Percentiles rank a stretch among this genome's conserved stretches.
phyloP scores from a whole-genome alignment of 2,329 filamentous ascomycete genomes.

The Penicillium crustosum region DNA sequence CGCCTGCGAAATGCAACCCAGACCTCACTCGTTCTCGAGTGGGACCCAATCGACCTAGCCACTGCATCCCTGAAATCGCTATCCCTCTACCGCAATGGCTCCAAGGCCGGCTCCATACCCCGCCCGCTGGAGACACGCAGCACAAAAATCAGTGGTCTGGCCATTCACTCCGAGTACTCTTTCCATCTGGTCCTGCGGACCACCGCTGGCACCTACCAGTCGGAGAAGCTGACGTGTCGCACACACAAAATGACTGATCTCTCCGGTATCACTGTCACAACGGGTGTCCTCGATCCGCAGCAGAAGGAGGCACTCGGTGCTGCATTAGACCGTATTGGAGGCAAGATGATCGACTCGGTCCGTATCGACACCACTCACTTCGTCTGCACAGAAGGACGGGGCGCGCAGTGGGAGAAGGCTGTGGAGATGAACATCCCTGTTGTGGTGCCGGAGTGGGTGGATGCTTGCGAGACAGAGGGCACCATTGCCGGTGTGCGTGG shows the following conservation, averaged over 20 bases:
- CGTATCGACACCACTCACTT: conserved; percentile 98
- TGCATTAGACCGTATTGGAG: conserved; percentile 84
- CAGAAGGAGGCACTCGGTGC: conserved; percentile 70
- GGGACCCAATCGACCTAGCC: conserved; percentile 91
- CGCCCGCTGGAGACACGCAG: conserved; percentile 81
- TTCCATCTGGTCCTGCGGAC: conserved; percentile 93
- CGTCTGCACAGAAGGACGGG: conserved; percentile 89
- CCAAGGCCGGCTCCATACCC: conserved; percentile 94
- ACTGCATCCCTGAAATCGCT: conserved; percentile 89
- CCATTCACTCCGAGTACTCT: conserved; percentile 93
- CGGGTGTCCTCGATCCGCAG: conserved; percentile 75
- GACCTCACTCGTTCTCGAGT: conserved; percentile 96
- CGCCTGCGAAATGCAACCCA: conserved; percentile 96
- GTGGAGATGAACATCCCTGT: conserved; percentile 98
- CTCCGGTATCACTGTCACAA: conserved; percentile 90
- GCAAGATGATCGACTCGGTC: conserved; percentile 84
- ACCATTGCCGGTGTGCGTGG: conserved; percentile 91
- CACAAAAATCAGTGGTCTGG: conserved; percentile 94
- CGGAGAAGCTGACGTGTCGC: conserved; percentile 78
- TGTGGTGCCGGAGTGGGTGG: conserved; percentile 93
- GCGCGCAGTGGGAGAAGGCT: conserved; percentile 90
- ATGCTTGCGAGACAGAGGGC: conserved; percentile 91
- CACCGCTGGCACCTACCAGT: conserved; percentile 80
- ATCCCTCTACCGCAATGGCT: conserved; percentile 90
- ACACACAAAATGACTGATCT: conserved; percentile 99